Evolutionary conservation across 495 filamentous ascomycete genomes (phyloP).

Genomic region (Penicillium chermesinum): DNA sequence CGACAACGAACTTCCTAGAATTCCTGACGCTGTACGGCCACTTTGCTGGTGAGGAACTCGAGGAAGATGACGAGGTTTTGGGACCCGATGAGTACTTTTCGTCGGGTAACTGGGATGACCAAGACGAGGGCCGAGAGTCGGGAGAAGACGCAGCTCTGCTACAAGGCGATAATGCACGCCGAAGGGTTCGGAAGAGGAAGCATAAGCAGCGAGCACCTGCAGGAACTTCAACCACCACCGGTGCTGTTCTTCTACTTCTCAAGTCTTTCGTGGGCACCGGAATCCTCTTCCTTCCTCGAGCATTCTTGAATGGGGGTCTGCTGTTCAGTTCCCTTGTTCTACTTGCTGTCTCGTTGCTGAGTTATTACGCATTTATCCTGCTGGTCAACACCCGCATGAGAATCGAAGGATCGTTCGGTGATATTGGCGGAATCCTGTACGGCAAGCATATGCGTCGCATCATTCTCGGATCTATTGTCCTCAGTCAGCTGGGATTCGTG

Average conservation of each 20-base stretch:
- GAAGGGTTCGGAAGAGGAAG: slow-evolving; percentile 62
- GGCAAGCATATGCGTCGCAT: slow-evolving; percentile 82
- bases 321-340: slow-evolving; percentile 90
- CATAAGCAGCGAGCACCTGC: slow-evolving; percentile 63
- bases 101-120: slow-evolving; percentile 55
- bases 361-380: slow-evolving; percentile 94
- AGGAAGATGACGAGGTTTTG: slow-evolving; percentile 89
- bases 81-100: slow-evolving; percentile 81
- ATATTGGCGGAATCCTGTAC: slow-evolving; percentile 89
- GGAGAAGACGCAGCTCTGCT: slow-evolving; percentile 81
- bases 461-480: slow-evolving; percentile 84
- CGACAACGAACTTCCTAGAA: slow-evolving; percentile 90
- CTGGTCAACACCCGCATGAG: slow-evolving; percentile 80
- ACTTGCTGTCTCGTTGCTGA: slow-evolving; percentile 72
- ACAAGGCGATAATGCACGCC: slow-evolving; percentile 55
- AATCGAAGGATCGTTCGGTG: slow-evolving; percentile 87
- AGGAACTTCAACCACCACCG: slow-evolving; percentile 66
- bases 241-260: slow-evolving; percentile 75
- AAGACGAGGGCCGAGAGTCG: slow-evolving; percentile 61
- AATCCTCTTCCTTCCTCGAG: slow-evolving; percentile 91
- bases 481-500: slow-evolving; percentile 93
- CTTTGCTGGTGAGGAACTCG: slow-evolving; percentile 92
- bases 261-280: slow-evolving; percentile 98
- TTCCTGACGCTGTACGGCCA: slow-evolving; percentile 93
- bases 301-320: slow-evolving; percentile 94